A percentile compares a stretch with the other conserved stretches of the same genome.
Evolutionary conservation across 2,329 filamentous ascomycete genomes (phyloP).

Genomic region (Pseudogymnoascus sp.): DNA sequence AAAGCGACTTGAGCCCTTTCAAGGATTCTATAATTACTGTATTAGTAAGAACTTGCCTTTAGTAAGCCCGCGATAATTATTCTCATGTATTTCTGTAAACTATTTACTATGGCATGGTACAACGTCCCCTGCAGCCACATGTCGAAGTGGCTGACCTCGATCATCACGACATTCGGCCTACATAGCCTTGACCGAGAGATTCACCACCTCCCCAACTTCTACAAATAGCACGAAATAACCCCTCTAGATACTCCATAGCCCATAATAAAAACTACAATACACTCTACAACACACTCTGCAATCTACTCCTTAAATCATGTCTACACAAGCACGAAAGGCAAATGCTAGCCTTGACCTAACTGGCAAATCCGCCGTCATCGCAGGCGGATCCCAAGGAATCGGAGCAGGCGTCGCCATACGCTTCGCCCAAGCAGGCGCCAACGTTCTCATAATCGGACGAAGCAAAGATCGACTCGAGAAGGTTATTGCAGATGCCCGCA

Average conservation of each 20-base stretch:
- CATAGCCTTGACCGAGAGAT: background rate
- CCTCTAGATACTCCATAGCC: background rate
- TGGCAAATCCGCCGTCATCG: background rate
- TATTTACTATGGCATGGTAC: background rate
- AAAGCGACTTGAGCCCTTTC: background rate
- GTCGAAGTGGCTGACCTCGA: background rate
- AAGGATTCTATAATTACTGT: background rate
- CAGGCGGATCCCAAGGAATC: background rate
- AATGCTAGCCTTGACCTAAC: background rate
- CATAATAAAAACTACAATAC: background rate
- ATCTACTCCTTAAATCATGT: background rate
- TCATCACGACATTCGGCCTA: background rate
- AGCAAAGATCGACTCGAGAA: background rate
- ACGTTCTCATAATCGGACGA: background rate
- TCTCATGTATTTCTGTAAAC: background rate
- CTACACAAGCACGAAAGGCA: background rate
- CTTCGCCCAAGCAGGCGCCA: background rate
- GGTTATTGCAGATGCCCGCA: background rate
- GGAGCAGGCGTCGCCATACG: constrained; percentile 2
- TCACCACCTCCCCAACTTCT: background rate
- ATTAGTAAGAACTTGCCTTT: background rate
- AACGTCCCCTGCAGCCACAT: too few relatives aligned
- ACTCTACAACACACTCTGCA: background rate
- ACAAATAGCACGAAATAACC: background rate
- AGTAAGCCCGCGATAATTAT: background rate